Conservation (phyloP, 805 yeast genomes). For the Komagataella kurtzmanii region DNA sequence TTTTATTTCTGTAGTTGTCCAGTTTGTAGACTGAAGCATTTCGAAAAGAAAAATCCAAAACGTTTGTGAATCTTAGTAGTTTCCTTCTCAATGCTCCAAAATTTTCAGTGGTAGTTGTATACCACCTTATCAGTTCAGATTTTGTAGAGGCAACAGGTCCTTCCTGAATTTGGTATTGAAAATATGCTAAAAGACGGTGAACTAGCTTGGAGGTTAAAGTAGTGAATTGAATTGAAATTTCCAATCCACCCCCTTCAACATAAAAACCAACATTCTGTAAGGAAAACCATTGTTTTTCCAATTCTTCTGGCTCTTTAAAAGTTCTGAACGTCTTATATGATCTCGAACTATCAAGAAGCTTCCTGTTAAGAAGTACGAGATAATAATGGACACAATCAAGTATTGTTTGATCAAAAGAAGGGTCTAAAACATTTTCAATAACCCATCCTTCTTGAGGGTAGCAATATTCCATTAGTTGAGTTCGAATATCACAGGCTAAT, state of each 20-base stretch:
- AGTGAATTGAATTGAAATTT: conserved; percentile 69
- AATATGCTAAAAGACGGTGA: conserved; percentile 54
- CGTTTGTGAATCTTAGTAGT: conserved; percentile 61
- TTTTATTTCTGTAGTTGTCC: conserved; percentile 31
- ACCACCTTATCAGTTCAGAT: conserved; percentile 47
- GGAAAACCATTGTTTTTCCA: conserved; percentile 72
- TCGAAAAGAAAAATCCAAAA: conserved; percentile 55
- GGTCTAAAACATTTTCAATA: conserved; percentile 42
- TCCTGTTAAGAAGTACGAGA: conserved; percentile 57
- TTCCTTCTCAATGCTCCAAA: conserved; percentile 71
- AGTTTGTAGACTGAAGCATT: conserved; percentile 56
- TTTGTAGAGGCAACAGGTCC: conserved; percentile 35
- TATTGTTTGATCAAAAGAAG: conserved; percentile 47
- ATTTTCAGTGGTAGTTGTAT: conserved; percentile 51
- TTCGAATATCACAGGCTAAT: conserved; percentile 63
- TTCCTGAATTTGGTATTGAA: conserved; percentile 49
- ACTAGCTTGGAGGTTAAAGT: conserved; percentile 52
- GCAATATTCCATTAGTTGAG: conserved; percentile 46
- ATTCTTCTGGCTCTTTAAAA: conserved; percentile 82
- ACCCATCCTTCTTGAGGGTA: conserved; percentile 55
- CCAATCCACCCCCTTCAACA: conserved; percentile 69
- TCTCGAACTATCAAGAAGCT: conserved; percentile 64
- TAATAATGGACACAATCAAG: conserved; percentile 64
- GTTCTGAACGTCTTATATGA: conserved; percentile 56
- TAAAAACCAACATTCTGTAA: conserved; percentile 65